Base-by-base conservation (phyloP, 164 flowering plant species). In the Akebia trifoliata region DNA sequence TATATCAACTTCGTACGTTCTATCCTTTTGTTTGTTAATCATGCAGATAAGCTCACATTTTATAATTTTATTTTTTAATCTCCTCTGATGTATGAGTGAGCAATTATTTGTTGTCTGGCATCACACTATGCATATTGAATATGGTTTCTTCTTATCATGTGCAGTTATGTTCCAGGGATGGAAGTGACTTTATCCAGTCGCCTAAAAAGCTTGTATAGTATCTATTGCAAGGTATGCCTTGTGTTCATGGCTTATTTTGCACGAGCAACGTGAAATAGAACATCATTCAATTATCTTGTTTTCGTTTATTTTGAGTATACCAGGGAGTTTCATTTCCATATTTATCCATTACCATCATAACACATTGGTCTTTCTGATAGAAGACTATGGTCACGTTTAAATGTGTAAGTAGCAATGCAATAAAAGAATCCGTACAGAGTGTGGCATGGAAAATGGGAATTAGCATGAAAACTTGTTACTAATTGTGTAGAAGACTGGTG, bases 81-180 rank as follows among this genome's bases (percentile, higher is more conserved):
- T 21, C 50, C 17, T 22, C 1, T 30, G 1, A 31, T 24, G 2
- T 35, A 4, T 39, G 15, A 14, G 12, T 17, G 29, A 17, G 20
- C 18, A 49, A 38, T 17, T 40, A 34, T 20, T 28, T 15, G 46
- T 62, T 14, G 15, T 9, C 21, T 24, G 20, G 29, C 53, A 30
- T 61, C 35, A 9, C 49, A 6, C 15, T 57, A 15, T 26, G n/a
- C 18, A 20, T 2, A 1, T 50, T 57, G 24, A 57, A 8, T 54
- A 66, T 49, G 24, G 50, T 62, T 50, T 57, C 40, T 42, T 25
- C 39, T 47, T 58, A 17, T 35, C 57, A 20, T 24, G 68, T 77
- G 81, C 90, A 91, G 98, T 60, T 91, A 91, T 75, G 75, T 91
- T 67, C 98, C 98, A 22, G 98, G 98, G 17, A 91, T 88, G 98